Base-by-base conservation (phyloP, 345 rosid genomes). In the Lepidium aucheri region DNA sequence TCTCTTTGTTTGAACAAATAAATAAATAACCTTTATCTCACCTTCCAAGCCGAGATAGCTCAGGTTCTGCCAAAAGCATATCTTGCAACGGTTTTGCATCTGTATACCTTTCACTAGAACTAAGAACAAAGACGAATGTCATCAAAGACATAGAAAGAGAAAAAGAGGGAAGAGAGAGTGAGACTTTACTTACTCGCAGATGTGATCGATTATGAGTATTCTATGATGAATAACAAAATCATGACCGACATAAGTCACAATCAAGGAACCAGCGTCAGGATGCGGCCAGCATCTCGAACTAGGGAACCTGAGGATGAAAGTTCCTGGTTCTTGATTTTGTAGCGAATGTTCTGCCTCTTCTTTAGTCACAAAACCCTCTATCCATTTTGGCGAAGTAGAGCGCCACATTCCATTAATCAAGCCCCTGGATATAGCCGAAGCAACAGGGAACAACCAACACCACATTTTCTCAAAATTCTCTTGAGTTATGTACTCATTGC, bases 281-380 rank as follows among this genome's bases (percentile, higher is more conserved):
- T 91, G 99, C 43, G 99, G 97, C 97, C 99, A 94, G 83, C 88
- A 88, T 83, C 99, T 85, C 53, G 96, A 86, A 70, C 83, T 87
- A 51, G 99, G 99, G 69, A 94, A 94, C 76, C 95, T 83, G 41
- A 94, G 84, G 38, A 88, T 67, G 81, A 90, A 94, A 9, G 99
- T 88, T 3, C 99, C 99, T n/a, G 95, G 95, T 73, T 85, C 93
- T 74, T 84, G 93, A 63, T 84, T 81, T 64, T 75, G 92, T 59
- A 90, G 91, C n/a, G 99, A 88, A 60, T 68, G 33, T 69, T 94
- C 96, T 4, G 95, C 99, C 60, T 94, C 99, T 84, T 90, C 97
- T 84, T 94, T 94, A 0, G 93, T 85, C 41, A 94, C 81, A 76
- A 94, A 87, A 26, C 97, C 97, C 80, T 94, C 97, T 4, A 94